Evolutionary conservation across 208 protist species (phyloP), one percentile per base, ranked within the genome.

Genomic region (Trypanosoma boissoni): DNA sequence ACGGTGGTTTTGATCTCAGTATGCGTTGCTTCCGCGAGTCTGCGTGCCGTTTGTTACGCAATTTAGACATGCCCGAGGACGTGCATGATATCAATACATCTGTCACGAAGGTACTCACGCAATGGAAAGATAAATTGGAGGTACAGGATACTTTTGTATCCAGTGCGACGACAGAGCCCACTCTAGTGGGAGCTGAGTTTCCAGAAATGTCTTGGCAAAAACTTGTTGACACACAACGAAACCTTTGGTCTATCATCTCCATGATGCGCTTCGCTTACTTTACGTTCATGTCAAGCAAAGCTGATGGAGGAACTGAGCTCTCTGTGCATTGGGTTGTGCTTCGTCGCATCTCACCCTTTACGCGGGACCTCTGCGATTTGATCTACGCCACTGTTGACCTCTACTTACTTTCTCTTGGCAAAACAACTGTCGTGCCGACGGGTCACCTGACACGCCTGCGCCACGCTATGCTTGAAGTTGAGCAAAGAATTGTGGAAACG

Each of bases 261-360:
- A 92, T 95, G 83, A 92, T 95, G 88, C 69, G 81, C 16, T 91
- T 80, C 50, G 88, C 88, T 28, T 95, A 92, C 63, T 69, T 74
- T 44, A 83, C 72, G 24, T 95, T 95, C 65, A 92, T 92, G 86
- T 85, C 85, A 37, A 91, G 82, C 49, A 66, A 80, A 39, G 76
- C 77, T 16, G 80, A 82, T 71, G 28, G 68, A 21, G 56, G 42
- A 32, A 73, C 68, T 18, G 81, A 81, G 43, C 50, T 92, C 23
- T 90, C 80, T 26, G 83, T 95, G 34, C 88, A 95, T 72, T 95
- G 88, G 88, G 88, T 95, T 26, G 81, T 92, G 51, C 73, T 95
- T 42, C 82, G 90, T 29, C 88, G 86, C 61, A 95, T 95, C 52
- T 75, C 85, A 16, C 82, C 83, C 2, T 69, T 87, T 64, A 79